Evolutionary conservation across 2,329 filamentous ascomycete species (phyloP).

Genomic region (Aspergillus novofumigatus): DNA sequence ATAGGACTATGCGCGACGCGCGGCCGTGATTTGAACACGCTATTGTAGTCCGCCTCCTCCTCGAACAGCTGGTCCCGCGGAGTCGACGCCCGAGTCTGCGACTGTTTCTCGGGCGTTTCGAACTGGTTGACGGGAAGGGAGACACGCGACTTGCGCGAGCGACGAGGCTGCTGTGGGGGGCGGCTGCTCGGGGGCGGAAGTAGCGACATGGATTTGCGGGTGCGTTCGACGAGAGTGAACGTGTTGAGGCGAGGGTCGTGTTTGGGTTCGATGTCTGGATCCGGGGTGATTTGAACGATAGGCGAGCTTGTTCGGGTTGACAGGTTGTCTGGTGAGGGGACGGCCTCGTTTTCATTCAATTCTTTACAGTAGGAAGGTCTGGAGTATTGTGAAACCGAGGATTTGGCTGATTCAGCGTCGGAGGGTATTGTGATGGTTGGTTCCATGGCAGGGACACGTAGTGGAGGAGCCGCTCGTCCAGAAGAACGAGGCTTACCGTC

Average conservation of each 20-base stretch:
- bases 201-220: slow-evolving; percentile 73
- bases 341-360: neutral
- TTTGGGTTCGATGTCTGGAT: slow-evolving; percentile 3
- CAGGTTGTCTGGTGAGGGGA: neutral
- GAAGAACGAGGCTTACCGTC: slow-evolving; percentile 20
- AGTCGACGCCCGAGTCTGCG: slow-evolving; percentile 38
- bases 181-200: slow-evolving; percentile 39
- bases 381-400: neutral
- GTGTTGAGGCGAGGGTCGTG: slow-evolving; percentile 12
- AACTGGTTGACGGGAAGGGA: slow-evolving; percentile 55
- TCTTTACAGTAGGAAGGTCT: neutral
- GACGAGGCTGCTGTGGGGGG: slow-evolving; percentile 15
- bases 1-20: slow-evolving; percentile 73
- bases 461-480: neutral
- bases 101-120: slow-evolving; percentile 46
- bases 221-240: slow-evolving; percentile 67
- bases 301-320: slow-evolving; percentile 1
- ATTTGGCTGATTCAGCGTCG: neutral
- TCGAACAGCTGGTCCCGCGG: slow-evolving; percentile 67
- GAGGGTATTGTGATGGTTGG: neutral
- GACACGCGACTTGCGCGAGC: slow-evolving; percentile 24
- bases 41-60: slow-evolving; percentile 69
- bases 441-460: neutral
- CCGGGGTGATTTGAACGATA: slow-evolving; percentile 1
- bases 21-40: slow-evolving; percentile 80